Evolutionary conservation across 768 basidiomycete genomes (phyloP), one percentile per base, ranked within the genome.

Genomic region (Dacryopinax spathularia): DNA sequence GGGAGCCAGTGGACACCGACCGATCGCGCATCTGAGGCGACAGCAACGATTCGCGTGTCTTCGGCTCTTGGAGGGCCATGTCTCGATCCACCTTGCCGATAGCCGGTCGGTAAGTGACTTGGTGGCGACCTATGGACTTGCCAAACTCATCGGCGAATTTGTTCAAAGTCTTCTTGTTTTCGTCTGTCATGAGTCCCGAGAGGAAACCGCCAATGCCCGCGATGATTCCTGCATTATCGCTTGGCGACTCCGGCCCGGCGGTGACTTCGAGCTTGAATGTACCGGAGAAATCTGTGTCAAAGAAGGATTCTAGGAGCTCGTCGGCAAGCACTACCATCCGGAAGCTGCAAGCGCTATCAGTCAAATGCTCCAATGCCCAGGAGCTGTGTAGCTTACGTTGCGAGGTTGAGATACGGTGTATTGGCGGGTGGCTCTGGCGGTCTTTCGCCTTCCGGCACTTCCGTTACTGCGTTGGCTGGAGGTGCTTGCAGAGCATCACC

Each of bases 321-420:
- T 98, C 96, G 0, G 95, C 94, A 9, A 99, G 80, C 3, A 99
- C 89, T 37, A 98, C 95, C 96, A 98, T 99, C 6, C 96, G 86
- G 84, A 99, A 99, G 7, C 91, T 91, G 68, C 6, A 64, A 71
- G 60, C 56, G 56, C 25, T 25, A 22, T 48, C 20, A 61, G 59
- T 66, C 29, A 61, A 37, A 12, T 33, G 7, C 27, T 29, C 10
- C 61, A 27, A 60, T 48, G 43, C 36, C n/a, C 31, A 60, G 16
- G 27, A 29, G 33, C 37, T 69, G 44, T 22, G 34, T 36, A 25
- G 60, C 84, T 61, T 72, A 89, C 84, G 90, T 93, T 34, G 89
- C 87, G 60, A 92, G 83, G 74, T 93, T 94, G 61, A 98, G 85
- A 73, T 96, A 96, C 12, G 93, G 91, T 68, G 89, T 84, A 71